Conservation (phyloP, 331 rosid genomes). For the Acacia concinna region DNA sequence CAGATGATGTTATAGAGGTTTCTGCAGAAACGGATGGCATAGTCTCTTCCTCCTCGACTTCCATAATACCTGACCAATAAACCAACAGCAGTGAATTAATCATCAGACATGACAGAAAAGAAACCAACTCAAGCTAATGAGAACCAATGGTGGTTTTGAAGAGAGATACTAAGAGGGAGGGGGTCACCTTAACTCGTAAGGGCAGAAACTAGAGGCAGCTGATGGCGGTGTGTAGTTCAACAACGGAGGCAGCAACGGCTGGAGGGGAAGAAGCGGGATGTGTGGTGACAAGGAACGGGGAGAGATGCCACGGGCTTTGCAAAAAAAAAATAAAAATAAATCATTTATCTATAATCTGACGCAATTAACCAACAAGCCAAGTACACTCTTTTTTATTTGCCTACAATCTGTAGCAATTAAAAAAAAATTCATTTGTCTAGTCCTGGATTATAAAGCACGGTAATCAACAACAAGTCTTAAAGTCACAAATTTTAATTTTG, state of each 20-base stretch:
- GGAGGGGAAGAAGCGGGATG: background rate
- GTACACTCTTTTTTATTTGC: no score
- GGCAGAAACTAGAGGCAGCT: no score
- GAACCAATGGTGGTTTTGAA: background rate
- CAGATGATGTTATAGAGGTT: slow-evolving; percentile 45
- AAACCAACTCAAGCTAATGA: background rate
- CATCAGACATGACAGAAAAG: background rate
- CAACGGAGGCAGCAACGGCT: background rate
- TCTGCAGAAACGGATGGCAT: slow-evolving; percentile 43
- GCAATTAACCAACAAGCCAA: no score
- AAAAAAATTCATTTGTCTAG: no score
- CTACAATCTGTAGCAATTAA: no score
- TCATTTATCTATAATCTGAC: no score
- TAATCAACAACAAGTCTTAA: no score
- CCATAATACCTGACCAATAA: slow-evolving; percentile 52
- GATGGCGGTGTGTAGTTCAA: background rate
- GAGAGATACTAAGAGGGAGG: background rate
- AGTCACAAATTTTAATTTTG: no score
- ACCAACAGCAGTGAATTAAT: background rate
- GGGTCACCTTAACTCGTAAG: background rate
- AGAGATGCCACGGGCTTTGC: no score
- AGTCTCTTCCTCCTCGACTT: slow-evolving; percentile 53
- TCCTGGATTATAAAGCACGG: no score
- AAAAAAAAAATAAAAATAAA: no score
- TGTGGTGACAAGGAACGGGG: background rate